Evolutionary conservation across 768 basidiomycete genomes (phyloP).

Genomic region (Leccinellum rugosiceps): DNA sequence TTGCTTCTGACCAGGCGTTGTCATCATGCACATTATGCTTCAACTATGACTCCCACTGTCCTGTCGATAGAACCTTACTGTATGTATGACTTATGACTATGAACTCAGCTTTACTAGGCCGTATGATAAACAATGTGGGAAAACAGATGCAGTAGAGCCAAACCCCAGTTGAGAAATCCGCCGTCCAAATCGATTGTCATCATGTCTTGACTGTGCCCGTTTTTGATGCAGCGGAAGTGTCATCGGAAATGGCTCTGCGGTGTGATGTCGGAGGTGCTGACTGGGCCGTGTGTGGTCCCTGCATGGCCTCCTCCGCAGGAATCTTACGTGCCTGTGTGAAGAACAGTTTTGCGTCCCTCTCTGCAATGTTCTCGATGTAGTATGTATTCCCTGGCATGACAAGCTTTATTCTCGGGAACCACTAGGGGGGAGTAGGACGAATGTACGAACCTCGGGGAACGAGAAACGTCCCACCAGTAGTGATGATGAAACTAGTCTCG

Average conservation of each 20-base stretch:
- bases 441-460: conserved; percentile 77
- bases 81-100: conserved; percentile 24
- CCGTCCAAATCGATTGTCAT: neutral
- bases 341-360: conserved; percentile 79
- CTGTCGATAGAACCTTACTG: conserved; percentile 8
- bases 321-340: conserved; percentile 83
- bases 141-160: too few relatives aligned
- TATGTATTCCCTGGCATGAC: conserved; percentile 74
- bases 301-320: conserved; percentile 28
- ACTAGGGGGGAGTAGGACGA: neutral
- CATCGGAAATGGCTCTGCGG: conserved; percentile 27
- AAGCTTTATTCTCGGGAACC: neutral
- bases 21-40: conserved; percentile 25
- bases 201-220: conserved; percentile 17
- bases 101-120: neutral
- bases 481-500: conserved; percentile 70
- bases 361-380: conserved; percentile 81
- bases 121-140: neutral
- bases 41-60: conserved; percentile 9
- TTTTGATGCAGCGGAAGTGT: conserved; percentile 13
- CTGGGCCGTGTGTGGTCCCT: conserved; percentile 23
- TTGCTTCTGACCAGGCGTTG: conserved; percentile 3
- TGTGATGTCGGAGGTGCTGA: conserved; percentile 30
- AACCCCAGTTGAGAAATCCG: too few relatives aligned
- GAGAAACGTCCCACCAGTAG: conserved; percentile 83